Evolutionary conservation across 2,329 filamentous ascomycete genomes (phyloP).

Genomic region (Paracorniculantispora psalliotae): DNA sequence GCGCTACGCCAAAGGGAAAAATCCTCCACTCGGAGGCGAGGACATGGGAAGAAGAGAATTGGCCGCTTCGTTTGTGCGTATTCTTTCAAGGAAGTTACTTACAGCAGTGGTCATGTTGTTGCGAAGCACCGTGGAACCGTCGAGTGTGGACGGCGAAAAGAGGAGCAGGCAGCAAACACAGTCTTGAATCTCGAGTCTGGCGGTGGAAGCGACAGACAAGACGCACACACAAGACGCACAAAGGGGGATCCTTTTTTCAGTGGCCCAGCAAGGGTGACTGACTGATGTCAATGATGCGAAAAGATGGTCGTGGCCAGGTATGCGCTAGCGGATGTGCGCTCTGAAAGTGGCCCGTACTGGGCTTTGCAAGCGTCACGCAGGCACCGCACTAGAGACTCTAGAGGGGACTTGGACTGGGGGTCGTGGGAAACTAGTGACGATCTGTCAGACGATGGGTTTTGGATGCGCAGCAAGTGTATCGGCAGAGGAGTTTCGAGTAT

Average conservation of each 20-base stretch:
- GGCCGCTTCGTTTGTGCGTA: too few relatives aligned
- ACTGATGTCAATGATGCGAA: slow-evolving; percentile 1
- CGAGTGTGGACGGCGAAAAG: too few relatives aligned
- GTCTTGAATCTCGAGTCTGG: not conserved
- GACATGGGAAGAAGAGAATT: not conserved
- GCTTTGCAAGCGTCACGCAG: slow-evolving; percentile 21
- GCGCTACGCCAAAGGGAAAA: not conserved
- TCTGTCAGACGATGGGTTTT: slow-evolving; percentile 13
- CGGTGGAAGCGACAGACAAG: not conserved
- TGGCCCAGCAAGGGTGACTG: not conserved
- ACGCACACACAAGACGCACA: not conserved
- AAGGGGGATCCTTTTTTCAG: not conserved
- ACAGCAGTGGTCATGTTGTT: slow-evolving; percentile 34
- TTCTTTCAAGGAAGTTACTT: slow-evolving; percentile 22
- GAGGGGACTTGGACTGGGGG: not conserved
- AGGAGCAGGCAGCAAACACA: not conserved
- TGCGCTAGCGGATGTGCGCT: slow-evolving; percentile 6
- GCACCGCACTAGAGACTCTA: not conserved
- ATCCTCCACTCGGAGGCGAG: not conserved
- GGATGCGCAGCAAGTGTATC: slow-evolving; percentile 1
- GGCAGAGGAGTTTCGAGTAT: slow-evolving; percentile 6
- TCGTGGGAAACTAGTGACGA: slow-evolving; percentile 8
- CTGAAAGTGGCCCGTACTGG: not conserved
- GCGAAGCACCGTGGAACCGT: not conserved
- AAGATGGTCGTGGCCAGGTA: not conserved